Conservation (phyloP, 1,284 basidiomycete genomes). For the Malassezia globosa region DNA sequence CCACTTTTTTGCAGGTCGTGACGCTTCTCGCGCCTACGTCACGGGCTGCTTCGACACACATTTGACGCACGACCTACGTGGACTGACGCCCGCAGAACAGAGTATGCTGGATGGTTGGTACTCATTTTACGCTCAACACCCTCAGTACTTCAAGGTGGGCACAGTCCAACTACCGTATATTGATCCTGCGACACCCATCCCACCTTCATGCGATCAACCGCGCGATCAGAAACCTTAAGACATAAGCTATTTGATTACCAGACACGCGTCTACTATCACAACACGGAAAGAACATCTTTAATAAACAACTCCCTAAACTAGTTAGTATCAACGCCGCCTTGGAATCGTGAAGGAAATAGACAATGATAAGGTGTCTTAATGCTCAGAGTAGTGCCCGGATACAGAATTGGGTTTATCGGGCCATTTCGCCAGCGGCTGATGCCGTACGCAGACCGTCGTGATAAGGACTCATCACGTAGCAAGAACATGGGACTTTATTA, state of each 20-base stretch:
- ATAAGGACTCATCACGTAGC: conserved; percentile 26
- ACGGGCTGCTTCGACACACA: conserved; percentile 45
- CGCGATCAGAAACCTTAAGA: conserved; percentile 17
- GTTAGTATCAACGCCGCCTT: too few species aligned
- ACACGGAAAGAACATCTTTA: too few species aligned
- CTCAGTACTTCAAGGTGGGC: conserved; percentile 33
- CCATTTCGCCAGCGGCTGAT: conserved; percentile 29
- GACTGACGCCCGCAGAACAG: conserved; percentile 29
- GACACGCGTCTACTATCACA: too few species aligned
- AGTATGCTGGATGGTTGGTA: conserved; percentile 29
- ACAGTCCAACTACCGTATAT: conserved; percentile 27
- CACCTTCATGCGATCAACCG: conserved; percentile 24
- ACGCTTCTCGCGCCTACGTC: conserved; percentile 42
- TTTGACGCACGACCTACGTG: conserved; percentile 39
- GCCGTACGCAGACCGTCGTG: conserved; percentile 43
- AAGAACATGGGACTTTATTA: neutral
- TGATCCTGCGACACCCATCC: conserved; percentile 25
- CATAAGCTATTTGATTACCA: too few species aligned
- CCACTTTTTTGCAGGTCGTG: conserved; percentile 38
- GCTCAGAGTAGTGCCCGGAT: conserved; percentile 22
- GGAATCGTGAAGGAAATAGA: too few species aligned
- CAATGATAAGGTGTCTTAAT: too few species aligned
- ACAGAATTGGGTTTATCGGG: conserved; percentile 39
- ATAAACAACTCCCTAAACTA: too few species aligned
- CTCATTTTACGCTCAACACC: conserved; percentile 34